A percentile compares a stretch with the other conserved stretches of the same genome.
Evolutionary conservation across 495 filamentous ascomycete genomes (phyloP).

Genomic region (Cladorrhinum samala): DNA sequence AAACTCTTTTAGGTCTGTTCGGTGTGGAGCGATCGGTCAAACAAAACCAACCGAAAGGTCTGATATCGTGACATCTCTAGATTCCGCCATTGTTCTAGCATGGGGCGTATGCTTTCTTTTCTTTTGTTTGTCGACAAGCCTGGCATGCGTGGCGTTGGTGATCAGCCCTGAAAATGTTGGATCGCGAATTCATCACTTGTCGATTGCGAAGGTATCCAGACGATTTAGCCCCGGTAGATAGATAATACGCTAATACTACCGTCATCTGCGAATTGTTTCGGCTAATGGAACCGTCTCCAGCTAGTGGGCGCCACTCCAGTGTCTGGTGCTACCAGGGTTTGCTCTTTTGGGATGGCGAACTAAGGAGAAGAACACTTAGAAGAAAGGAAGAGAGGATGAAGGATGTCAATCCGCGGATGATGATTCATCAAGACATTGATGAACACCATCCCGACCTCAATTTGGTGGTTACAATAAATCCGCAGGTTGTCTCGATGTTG

Average conservation of each 20-base stretch:
- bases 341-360: constrained; percentile 4
- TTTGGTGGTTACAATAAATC: too few relatives aligned
- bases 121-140: not conserved
- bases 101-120: too few relatives aligned
- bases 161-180: too few relatives aligned
- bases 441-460: too few relatives aligned
- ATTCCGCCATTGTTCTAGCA: too few relatives aligned
- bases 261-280: constrained; percentile 8
- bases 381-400: too few relatives aligned
- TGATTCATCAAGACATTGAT: not conserved
- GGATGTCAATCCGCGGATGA: too few relatives aligned
- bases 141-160: not conserved
- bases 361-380: not conserved
- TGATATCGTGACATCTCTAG: too few relatives aligned
- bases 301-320: constrained; percentile 7
- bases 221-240: constrained; percentile 1
- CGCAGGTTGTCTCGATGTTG: too few relatives aligned
- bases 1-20: too few relatives aligned
- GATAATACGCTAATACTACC: constrained; percentile 2
- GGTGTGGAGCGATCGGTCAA: too few relatives aligned
- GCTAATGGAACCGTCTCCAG: constrained; percentile 3
- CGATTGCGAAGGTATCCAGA: not conserved
- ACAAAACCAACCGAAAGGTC: too few relatives aligned
- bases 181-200: not conserved
- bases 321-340: constrained; percentile 5